A percentile compares a stretch with the other conserved stretches of the same genome.
phyloP scores from a whole-genome alignment of 2,329 filamentous ascomycete genomes.

The Fusarium marasasianum region DNA sequence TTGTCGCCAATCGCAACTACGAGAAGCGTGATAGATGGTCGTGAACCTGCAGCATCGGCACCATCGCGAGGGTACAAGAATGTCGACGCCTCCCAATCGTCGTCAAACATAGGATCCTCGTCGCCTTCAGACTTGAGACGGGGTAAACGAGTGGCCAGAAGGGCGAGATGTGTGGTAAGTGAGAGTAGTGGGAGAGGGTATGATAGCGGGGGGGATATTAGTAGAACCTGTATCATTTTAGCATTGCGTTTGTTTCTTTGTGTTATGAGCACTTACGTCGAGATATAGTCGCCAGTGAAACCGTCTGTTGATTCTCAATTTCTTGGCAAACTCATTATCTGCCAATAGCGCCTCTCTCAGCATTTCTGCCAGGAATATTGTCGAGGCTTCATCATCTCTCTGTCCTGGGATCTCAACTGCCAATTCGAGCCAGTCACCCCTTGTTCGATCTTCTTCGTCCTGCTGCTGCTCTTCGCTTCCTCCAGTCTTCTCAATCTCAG shows the following conservation, averaged over 20 bases:
- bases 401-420: constrained; percentile 90
- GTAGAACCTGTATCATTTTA: constrained; percentile 72
- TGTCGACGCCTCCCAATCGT: constrained; percentile 90
- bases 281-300: constrained; percentile 98
- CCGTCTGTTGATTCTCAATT: constrained; percentile 85
- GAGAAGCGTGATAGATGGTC: constrained; percentile 88
- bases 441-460: constrained; percentile 53
- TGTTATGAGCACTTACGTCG: constrained; percentile 70
- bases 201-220: constrained; percentile 91
- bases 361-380: constrained; percentile 89
- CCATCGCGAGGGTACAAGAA: constrained; percentile 74
- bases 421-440: constrained; percentile 84
- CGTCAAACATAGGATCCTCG: constrained; percentile 97
- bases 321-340: constrained; percentile 73
- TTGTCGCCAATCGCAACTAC: constrained; percentile 88
- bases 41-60: constrained; percentile 48
- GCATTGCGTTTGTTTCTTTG: not conserved
- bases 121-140: constrained; percentile 87
- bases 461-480: constrained; percentile 49
- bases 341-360: constrained; percentile 85
- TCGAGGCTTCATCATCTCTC: constrained; percentile 89
- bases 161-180: constrained; percentile 90
- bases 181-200: constrained; percentile 94
- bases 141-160: constrained; percentile 86
- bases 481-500: constrained; percentile 83